Percentiles rank a stretch among this genome's conserved stretches.
Conservation (phyloP, 1,139 yeast genomes). For the Saccharomyces uvarum region DNA sequence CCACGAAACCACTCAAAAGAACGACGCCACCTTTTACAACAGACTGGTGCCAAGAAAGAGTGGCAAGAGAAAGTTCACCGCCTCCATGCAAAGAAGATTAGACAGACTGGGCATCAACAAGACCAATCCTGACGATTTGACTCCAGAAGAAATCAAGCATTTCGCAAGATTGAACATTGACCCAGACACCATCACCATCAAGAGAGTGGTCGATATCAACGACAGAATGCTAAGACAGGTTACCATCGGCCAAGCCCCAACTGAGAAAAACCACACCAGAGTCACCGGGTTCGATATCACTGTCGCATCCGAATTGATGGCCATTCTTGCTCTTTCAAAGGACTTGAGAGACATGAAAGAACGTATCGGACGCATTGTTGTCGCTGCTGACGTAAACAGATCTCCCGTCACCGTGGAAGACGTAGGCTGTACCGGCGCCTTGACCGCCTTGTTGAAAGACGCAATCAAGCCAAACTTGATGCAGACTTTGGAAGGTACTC, state of each 20-base stretch:
- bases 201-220: conserved; percentile 93
- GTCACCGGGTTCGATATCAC: conserved; percentile 93
- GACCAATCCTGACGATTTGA: conserved; percentile 75
- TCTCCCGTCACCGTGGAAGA: conserved; percentile 94
- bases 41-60: conserved; percentile 84
- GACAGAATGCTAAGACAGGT: conserved; percentile 89
- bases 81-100: conserved; percentile 71
- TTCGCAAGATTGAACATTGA: conserved; percentile 89
- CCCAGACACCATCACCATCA: conserved; percentile 91
- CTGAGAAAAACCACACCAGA: conserved; percentile 86
- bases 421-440: conserved; percentile 94
- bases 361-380: conserved; percentile 85
- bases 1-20: conserved; percentile 87
- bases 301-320: conserved; percentile 97
- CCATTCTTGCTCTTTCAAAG: conserved; percentile 83
- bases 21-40: conserved; percentile 72
- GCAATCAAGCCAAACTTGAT: conserved; percentile 95
- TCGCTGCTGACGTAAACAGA: conserved; percentile 74
- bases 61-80: conserved; percentile 71
- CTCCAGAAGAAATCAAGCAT: conserved; percentile 63
- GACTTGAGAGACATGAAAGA: conserved; percentile 80
- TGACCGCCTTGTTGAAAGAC: conserved; percentile 90
- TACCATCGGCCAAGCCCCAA: conserved; percentile 88
- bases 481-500: conserved; percentile 98
- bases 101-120: conserved; percentile 72